These are phyloP conservation scores for Starmera stellimalicola DNA, from an alignment of 1,139 yeast genomes.

Conservation along the genomic window DNA sequence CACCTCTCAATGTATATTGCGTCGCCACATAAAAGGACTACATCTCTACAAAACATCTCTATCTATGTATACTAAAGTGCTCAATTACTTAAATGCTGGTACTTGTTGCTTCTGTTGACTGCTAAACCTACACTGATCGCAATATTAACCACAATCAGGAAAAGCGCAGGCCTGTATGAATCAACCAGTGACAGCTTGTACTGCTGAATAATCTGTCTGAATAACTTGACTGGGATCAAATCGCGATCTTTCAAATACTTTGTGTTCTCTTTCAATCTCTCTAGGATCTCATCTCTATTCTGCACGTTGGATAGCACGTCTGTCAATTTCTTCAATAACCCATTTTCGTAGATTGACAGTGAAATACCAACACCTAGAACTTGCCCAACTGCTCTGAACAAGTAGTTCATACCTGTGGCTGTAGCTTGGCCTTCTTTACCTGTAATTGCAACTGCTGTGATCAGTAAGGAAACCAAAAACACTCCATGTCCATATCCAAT, in stretches of 20 bases:
- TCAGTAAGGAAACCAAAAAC: conserved; percentile 29
- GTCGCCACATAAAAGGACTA: too few species aligned
- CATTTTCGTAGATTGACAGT: conserved; percentile 20
- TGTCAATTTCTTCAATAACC: background rate
- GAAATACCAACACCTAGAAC: conserved; percentile 35
- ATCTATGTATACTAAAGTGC: too few species aligned
- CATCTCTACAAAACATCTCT: too few species aligned
- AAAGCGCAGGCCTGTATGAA: conserved; percentile 1
- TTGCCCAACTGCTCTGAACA: conserved; percentile 32
- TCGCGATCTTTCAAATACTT: conserved; percentile 3
- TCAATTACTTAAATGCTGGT: too few species aligned
- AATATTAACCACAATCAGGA: background rate
- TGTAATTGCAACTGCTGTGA: conserved; percentile 31
- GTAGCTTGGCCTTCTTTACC: conserved; percentile 28
- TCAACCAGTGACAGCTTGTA: conserved; percentile 2
- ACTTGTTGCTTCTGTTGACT: background rate
- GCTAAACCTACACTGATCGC: background rate
- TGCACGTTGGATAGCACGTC: background rate
- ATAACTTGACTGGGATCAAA: background rate
- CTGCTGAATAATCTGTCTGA: background rate
- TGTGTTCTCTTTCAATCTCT: conserved; percentile 3
- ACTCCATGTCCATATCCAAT: conserved; percentile 33
- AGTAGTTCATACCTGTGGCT: conserved; percentile 20
- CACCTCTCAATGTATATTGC: too few species aligned
- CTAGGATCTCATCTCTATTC: conserved; percentile 3